Percentiles rank a stretch among this genome's conserved stretches.
Conservation (phyloP, 2,329 filamentous ascomycete species). For the Penicillium sp. region DNA sequence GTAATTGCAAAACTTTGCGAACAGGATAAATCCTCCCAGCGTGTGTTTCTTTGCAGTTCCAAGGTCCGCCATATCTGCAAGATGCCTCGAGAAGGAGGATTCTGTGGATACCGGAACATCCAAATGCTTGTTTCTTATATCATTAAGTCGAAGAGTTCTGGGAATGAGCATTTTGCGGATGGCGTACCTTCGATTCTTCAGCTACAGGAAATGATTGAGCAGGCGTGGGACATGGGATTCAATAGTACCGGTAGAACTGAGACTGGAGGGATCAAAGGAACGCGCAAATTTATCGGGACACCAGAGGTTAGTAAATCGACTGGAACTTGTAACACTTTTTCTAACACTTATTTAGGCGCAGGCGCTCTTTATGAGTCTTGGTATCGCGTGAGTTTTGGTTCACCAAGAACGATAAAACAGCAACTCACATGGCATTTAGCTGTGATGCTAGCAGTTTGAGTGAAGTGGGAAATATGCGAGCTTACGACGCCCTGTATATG, state of each 20-base stretch:
- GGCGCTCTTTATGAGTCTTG: conserved; percentile 72
- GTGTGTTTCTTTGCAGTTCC: conserved; percentile 79
- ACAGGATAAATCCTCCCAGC: conserved; percentile 65
- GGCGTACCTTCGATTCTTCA: conserved; percentile 75
- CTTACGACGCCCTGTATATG: conserved; percentile 63
- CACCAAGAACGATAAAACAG: background rate
- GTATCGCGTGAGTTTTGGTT: conserved; percentile 62
- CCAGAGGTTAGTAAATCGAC: conserved; percentile 75
- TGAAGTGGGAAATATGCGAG: conserved; percentile 51
- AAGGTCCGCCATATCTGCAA: conserved; percentile 80
- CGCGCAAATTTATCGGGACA: conserved; percentile 93
- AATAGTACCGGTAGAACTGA: conserved; percentile 75
- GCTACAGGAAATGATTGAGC: conserved; percentile 85
- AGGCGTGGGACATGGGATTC: conserved; percentile 84
- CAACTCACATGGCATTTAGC: conserved; percentile 27
- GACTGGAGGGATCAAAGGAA: conserved; percentile 85
- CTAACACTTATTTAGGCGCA: conserved; percentile 76
- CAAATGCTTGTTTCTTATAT: conserved; percentile 88
- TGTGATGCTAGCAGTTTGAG: conserved; percentile 67
- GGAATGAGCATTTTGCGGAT: conserved; percentile 63
- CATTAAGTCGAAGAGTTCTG: conserved; percentile 60
- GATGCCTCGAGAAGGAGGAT: conserved; percentile 79
- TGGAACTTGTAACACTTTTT: too few species aligned
- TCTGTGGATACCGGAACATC: conserved; percentile 94
- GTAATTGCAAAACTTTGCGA: conserved; percentile 67